Percentiles rank a stretch among this genome's conserved stretches.
phyloP scores from a whole-genome alignment of 139 green algal species.

The Chlorella sp. region DNA sequence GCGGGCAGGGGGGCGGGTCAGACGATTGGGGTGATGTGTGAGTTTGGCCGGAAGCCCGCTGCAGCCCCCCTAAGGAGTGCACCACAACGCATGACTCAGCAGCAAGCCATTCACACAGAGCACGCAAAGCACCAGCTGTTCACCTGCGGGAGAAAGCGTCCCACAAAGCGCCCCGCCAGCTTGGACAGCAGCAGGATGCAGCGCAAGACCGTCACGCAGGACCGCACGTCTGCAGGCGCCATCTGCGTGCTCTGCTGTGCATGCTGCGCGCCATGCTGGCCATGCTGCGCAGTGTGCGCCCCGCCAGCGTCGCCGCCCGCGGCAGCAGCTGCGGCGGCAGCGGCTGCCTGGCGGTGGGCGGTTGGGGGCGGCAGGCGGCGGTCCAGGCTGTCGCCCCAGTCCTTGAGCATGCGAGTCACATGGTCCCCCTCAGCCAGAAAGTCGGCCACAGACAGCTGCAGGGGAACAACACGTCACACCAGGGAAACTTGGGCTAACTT shows the following conservation, averaged over 20 bases:
- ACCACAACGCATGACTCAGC: too few relatives aligned
- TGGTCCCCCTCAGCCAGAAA: constrained; percentile 56
- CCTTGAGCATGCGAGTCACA: constrained; percentile 61
- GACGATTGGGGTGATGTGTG: neutral
- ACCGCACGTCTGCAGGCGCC: neutral
- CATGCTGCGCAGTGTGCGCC: neutral
- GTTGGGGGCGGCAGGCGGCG: neutral
- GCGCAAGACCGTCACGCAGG: constrained; percentile 43
- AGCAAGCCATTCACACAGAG: too few relatives aligned
- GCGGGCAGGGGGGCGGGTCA: neutral
- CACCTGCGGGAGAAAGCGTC: constrained; percentile 56
- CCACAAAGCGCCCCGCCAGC: constrained; percentile 49
- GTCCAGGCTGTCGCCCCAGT: constrained; percentile 58
- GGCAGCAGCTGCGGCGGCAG: neutral
- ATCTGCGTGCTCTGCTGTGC: neutral
- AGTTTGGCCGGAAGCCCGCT: neutral
- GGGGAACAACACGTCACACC: too few relatives aligned
- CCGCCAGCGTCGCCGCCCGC: neutral
- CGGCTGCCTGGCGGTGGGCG: neutral
- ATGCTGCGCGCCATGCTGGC: neutral
- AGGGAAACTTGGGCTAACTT: neutral
- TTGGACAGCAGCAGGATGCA: constrained; percentile 51
- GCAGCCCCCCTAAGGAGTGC: too few relatives aligned
- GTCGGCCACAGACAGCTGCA: constrained; percentile 29
- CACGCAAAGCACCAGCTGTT: too few relatives aligned